Conservation (phyloP, 805 yeast species). For the Babjeviella inositovora region DNA sequence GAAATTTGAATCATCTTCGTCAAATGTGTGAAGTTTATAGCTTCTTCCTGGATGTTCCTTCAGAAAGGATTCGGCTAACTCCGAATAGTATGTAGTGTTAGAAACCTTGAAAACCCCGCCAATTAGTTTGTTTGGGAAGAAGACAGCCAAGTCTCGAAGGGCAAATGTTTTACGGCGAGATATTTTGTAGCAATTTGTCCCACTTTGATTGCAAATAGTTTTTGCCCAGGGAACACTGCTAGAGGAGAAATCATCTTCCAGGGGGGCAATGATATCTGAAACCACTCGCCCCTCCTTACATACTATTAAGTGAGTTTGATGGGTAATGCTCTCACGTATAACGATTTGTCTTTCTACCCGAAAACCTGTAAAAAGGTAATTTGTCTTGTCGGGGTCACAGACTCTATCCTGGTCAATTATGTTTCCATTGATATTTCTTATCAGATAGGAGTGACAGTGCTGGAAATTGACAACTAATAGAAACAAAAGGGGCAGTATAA, state of each 20-base stretch:
- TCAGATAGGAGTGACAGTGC: too few species aligned
- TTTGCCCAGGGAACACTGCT: conserved; percentile 1
- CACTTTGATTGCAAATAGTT: not conserved
- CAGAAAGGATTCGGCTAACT: too few species aligned
- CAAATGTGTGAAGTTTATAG: too few species aligned
- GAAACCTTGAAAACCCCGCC: conserved; percentile 1
- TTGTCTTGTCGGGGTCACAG: conserved; percentile 1
- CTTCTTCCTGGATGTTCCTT: not conserved
- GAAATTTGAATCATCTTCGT: too few species aligned
- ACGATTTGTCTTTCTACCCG: conserved; percentile 1
- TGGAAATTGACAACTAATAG: too few species aligned
- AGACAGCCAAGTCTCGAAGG: not conserved
- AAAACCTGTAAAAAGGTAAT: conserved; percentile 1
- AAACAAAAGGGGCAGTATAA: too few species aligned
- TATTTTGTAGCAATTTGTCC: conserved; percentile 1
- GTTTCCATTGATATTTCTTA: too few species aligned
- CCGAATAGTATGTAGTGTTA: too few species aligned
- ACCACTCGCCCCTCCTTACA: conserved; percentile 1
- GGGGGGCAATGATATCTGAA: not conserved
- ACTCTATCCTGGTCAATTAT: not conserved
- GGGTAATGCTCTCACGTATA: not conserved
- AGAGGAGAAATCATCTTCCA: too few species aligned
- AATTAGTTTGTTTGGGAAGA: not conserved
- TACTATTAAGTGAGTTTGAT: conserved; percentile 1
- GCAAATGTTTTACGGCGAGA: not conserved